A percentile compares a stretch with the other conserved stretches of the same genome.
Evolutionary conservation across 73 alveolate genomes (phyloP).

Genomic region (Stentor roeselii): DNA sequence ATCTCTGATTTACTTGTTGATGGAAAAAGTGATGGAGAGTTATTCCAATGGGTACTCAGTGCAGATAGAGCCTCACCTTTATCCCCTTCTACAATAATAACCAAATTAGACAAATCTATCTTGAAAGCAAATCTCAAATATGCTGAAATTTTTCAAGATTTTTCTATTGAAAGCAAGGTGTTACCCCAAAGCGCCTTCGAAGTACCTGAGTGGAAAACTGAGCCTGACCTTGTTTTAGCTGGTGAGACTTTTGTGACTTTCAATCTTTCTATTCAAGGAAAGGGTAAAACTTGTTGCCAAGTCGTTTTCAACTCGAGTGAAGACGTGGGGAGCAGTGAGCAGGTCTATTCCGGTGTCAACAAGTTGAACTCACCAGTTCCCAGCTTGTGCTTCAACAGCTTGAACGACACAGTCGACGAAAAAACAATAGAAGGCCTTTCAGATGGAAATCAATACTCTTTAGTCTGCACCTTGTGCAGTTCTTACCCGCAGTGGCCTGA

Average conservation of each 20-base stretch:
- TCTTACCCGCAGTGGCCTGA: not conserved
- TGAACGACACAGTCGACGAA: not conserved
- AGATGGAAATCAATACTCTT: not conserved
- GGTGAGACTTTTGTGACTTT: not conserved
- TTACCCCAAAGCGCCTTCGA: not conserved
- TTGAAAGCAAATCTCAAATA: not conserved
- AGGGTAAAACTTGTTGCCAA: not conserved
- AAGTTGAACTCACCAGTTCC: not conserved
- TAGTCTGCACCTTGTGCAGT: not conserved
- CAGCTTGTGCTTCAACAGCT: not conserved
- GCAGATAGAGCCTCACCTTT: conserved; percentile 1
- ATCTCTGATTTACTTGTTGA: not conserved
- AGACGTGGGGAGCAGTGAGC: not conserved
- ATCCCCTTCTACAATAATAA: not conserved
- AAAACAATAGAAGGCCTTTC: not conserved
- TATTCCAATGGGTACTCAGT: not conserved
- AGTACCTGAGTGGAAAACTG: not conserved
- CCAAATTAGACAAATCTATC: not conserved
- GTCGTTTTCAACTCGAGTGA: not conserved
- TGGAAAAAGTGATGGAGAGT: not conserved
- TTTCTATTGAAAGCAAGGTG: not conserved
- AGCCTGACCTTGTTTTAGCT: not conserved
- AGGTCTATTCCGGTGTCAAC: not conserved
- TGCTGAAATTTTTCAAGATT: not conserved
- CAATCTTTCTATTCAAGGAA: not conserved